Base-by-base conservation (phyloP, 441 rosid species). In the Erysimum pusillum region DNA sequence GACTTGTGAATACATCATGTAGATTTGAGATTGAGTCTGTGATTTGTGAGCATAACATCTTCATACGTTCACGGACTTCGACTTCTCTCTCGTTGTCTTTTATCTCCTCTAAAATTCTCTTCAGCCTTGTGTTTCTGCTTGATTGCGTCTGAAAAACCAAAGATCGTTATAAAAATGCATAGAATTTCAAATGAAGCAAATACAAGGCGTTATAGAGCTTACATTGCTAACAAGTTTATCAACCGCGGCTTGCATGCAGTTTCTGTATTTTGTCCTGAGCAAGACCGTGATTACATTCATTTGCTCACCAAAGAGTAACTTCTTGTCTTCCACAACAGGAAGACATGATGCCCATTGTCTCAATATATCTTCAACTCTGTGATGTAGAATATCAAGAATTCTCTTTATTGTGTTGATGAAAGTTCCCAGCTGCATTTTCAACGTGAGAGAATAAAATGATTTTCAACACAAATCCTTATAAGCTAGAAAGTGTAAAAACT, bases 211-310 rank as follows among this genome's bases (percentile, higher is more conserved):
- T 17, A 48, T 35, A 28, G 69, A 57, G 31, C 94, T 87, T 88
- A 91, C 99, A 69, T 96, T 90, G 85, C 63, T 87, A 69, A 91
- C 89, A 69, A 93, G 96, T 83, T 96, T 88, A 84, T 91, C 96
- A 67, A 96, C 97, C 2, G 82, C 85, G 15, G 97, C 99, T 67
- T 90, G 98, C 92, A 89, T 74, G 82, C 90, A 93, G 76, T 85
- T 96, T 81, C 93, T 96, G 85, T 90, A 93, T 81, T 93, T 93
- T 59, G 99, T 96, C 76, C 97, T 92, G 74, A 93, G 82, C 72
- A 93, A 80, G 67, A 96, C 99, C 0, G 96, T 90, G 74, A 90
- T 85, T 72, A 86, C 97, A 82, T 87, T 96, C 96, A 91, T 91
- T 82, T 91, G 97, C 75, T 96, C 98, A 14, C 98, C 98, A n/a